phyloP scores from a whole-genome alignment of 73 alveolate genomes.

The Paramecium primaurelia region DNA sequence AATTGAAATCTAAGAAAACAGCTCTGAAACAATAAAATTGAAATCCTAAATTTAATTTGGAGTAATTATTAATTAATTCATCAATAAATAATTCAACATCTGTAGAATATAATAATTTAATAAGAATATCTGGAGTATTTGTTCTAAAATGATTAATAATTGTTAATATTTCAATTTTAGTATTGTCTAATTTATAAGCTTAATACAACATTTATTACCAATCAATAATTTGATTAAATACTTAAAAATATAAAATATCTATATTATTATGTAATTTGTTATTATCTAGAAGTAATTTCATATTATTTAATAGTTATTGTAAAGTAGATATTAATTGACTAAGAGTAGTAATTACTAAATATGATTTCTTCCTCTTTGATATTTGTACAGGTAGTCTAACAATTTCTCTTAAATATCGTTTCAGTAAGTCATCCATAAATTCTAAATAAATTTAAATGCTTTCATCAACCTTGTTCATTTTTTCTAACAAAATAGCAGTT shows the following conservation, averaged over 20 bases:
- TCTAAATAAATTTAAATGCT: neutral
- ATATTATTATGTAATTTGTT: neutral
- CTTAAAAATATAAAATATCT: neutral
- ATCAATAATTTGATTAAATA: conserved; percentile 1
- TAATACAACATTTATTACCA: conserved; percentile 1
- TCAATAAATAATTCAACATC: conserved; percentile 9
- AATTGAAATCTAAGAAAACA: neutral
- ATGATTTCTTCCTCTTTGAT: neutral
- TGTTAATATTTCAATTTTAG: neutral
- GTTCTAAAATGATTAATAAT: neutral
- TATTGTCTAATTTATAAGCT: neutral
- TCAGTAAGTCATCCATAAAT: neutral
- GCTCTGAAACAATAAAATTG: neutral
- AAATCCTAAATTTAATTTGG: neutral
- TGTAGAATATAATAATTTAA: neutral
- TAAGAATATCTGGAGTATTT: neutral
- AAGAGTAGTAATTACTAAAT: neutral
- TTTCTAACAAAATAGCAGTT: neutral
- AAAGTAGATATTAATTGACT: neutral
- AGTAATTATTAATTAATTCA: neutral
- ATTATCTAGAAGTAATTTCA: neutral
- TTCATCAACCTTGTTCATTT: neutral
- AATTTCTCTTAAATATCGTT: neutral
- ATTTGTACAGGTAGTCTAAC: conserved; percentile 14
- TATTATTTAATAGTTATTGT: neutral